Evolutionary conservation across 306 rosid genomes (phyloP).

Genomic region (Gastrolobium villosum): DNA sequence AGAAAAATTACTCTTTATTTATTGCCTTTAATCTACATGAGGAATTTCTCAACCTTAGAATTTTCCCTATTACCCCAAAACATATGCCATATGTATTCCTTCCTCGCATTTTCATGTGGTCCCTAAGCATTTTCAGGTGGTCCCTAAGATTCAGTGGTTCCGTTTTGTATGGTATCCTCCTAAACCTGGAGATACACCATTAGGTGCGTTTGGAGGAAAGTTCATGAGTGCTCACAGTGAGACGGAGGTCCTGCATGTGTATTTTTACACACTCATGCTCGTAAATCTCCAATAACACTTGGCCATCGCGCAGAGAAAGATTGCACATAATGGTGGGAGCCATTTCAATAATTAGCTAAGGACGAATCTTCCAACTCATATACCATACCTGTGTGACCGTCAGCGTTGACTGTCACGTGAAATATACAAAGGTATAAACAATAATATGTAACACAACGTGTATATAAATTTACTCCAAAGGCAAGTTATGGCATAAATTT

Average conservation of each 20-base stretch:
- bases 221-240: neutral
- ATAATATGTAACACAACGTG: slow-evolving; percentile 3
- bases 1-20: no score
- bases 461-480: slow-evolving; percentile 17
- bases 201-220: slow-evolving; percentile 18
- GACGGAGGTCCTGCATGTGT: slow-evolving; percentile 10
- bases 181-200: neutral
- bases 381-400: neutral
- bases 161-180: neutral
- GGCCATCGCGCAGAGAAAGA: neutral
- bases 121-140: no score
- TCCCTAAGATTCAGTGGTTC: no score
- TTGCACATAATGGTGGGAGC: slow-evolving; percentile 15
- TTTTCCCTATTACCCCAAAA: no score
- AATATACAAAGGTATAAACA: slow-evolving; percentile 9
- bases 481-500: slow-evolving; percentile 4
- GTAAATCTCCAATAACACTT: neutral
- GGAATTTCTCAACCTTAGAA: no score
- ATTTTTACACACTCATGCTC: no score
- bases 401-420: slow-evolving; percentile 6
- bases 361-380: slow-evolving; percentile 37
- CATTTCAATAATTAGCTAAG: neutral
- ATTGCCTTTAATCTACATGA: no score
- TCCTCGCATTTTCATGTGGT: no score
- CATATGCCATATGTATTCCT: no score